Evolutionary conservation across 139 green algal genomes (phyloP), one percentile per base, ranked within the genome.

Genomic region (Micractinium conductrix): DNA sequence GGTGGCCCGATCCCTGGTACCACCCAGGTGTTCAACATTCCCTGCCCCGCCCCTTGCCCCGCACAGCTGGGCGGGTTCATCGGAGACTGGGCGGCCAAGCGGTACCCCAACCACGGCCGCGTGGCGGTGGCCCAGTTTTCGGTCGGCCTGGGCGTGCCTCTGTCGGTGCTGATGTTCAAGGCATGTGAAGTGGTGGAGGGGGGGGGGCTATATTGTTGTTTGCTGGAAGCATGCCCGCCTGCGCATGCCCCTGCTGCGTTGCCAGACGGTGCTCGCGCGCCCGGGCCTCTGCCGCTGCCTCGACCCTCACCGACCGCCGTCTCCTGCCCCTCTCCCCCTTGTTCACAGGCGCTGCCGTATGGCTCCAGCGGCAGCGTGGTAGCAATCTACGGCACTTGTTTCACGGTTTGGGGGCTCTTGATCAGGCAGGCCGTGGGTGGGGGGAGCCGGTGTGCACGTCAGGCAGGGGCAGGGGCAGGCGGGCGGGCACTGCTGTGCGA

Each of bases 41-140:
- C 8, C 53, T 62, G 53, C 53, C 53, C 22, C 35, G 71, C 6
- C 75, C 30, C 44, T 30, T 45, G 30, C 53, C 21, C 53, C 42
- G n/a, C 45, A 7, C 79, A 84, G 79, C n/a, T 85, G 37, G 80
- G 80, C 37, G 80, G 80, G 28, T 72, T 71, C 42, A 48, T 93
- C 17, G 89, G 90, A 10, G 90, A 93, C 72, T 81, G 55, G 79
- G 86, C 90, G 33, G 89, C 90, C 26, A 48, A 26, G 17, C 58
- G 67, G n/a, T 93, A 60, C 40, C 89, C 89, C 53, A 83, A 87
- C 50, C 89, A 93, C 60, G 90, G 87, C 40, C 45, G 90, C 28
- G 91, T 93, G n/a, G 28, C 84, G 22, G 86, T 72, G n/a, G 92
- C 81, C 50, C 90, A 93, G 76, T 80, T 93, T 33, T 92, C 86